Base-by-base conservation (phyloP, 148 eudicot species). In the Silene latifolia region DNA sequence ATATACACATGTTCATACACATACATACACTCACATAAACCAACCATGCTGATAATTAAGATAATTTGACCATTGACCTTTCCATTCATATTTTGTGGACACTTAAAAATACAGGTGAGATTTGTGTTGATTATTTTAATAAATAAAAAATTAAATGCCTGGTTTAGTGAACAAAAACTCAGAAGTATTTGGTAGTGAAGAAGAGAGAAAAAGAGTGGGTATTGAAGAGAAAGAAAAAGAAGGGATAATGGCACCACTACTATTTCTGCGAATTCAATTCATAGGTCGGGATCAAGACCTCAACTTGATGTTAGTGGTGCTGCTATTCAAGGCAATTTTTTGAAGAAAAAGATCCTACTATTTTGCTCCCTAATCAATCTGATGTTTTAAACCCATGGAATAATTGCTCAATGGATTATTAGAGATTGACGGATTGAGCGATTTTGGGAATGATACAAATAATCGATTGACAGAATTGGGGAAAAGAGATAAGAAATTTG, bases 311-410 rank as follows among this genome's bases (percentile, higher is more conserved):
- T 95, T 12, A 90, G 88, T 82, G 89, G 95, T 4, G 98, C 98
- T 14, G 98, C 96, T 7, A 95, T 95, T 81, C 91, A 92, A 59
- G 98, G 98, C 46, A 95, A 89, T n/a, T n/a, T 80, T 92, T 89
- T 57, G 98, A 95, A 85, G 98, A 89, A 72, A 90, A 71, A 78
- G 91, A 95, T 59, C 98, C 98, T 17, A 83, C 96, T 14, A 95
- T 95, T 76, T 80, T 95, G 54, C 85, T 95, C 84, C 98, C 98
- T 69, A 95, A 95, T 86, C 98, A 95, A 81, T 89, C 96, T 85
- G 98, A 95, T 90, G 98, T 27, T 27, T 27, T 1, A 27, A 27
- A 27, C 29, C 29, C 29, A 27, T 27, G 29, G 29, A 27, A 27
- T 27, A 27, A 27, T 27, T 2, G 29, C 29, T 27, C 29, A 27